A percentile compares a stretch with the other conserved stretches of the same genome.
phyloP scores from a whole-genome alignment of 805 yeast species.

The Wickerhamomyces mucosus region DNA sequence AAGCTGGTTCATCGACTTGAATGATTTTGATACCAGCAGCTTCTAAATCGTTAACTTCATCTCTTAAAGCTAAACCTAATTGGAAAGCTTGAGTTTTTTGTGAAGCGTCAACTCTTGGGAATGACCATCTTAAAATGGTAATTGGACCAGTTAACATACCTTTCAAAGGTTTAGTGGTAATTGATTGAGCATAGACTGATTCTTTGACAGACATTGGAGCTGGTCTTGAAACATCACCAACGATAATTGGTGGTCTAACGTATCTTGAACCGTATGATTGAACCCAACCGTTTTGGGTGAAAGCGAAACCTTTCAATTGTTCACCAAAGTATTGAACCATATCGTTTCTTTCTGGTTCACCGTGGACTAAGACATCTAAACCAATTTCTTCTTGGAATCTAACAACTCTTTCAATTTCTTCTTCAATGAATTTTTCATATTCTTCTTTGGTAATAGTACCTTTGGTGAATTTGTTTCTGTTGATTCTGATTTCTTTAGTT shows the following conservation, averaged over 20 bases:
- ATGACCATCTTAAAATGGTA: conserved; percentile 99
- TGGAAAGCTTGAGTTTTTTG: conserved; percentile 92
- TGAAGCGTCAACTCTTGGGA: conserved; percentile 98
- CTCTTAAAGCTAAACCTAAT: conserved; percentile 95
- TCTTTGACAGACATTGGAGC: conserved; percentile 97
- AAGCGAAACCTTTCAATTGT: conserved; percentile 95
- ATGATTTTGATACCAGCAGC: conserved; percentile 96
- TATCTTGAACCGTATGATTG: conserved; percentile 99
- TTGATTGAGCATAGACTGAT: conserved; percentile 97
- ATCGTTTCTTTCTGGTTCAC: conserved; percentile 99
- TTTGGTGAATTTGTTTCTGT: conserved; percentile 97
- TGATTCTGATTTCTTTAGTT: conserved; percentile 97
- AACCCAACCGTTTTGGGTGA: conserved; percentile 99
- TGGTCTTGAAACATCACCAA: conserved; percentile 99
- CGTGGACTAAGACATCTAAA: conserved; percentile 96
- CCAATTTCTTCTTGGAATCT: conserved; percentile 99
- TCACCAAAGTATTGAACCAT: conserved; percentile 99
- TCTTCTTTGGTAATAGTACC: conserved; percentile 93
- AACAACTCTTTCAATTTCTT: conserved; percentile 92
- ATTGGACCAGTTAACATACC: conserved; percentile 99
- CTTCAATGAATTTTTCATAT: conserved; percentile 92
- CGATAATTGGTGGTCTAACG: conserved; percentile 98
- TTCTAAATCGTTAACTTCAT: conserved; percentile 97
- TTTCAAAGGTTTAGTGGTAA: conserved; percentile 93
- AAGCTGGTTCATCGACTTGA: conserved; percentile 99